Evolutionary conservation across 371 early-diverging fungal genomes (phyloP).

Genomic region (Neoconidiobolus thromboides): DNA sequence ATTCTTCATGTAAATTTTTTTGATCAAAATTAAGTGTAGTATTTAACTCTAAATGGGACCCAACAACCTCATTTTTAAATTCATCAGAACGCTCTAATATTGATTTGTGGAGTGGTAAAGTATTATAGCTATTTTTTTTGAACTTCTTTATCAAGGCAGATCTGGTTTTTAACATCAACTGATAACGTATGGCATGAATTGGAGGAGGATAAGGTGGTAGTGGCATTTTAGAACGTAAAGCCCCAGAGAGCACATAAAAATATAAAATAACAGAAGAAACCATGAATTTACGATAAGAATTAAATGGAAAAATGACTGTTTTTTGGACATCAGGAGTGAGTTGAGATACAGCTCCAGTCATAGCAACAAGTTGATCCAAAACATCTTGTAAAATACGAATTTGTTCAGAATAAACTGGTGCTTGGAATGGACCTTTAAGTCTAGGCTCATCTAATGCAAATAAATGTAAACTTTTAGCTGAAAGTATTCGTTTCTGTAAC

Average conservation of each 20-base stretch:
- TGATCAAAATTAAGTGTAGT: no score
- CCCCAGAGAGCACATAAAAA: constrained; percentile 19
- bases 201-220: constrained; percentile 19
- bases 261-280: constrained; percentile 23
- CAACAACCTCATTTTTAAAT: background rate
- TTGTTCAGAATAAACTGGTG: constrained; percentile 28
- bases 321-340: constrained; percentile 23
- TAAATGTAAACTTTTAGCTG: background rate
- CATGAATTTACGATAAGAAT: constrained; percentile 27
- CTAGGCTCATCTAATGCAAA: constrained; percentile 21
- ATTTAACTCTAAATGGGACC: no score
- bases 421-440: constrained; percentile 33
- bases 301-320: constrained; percentile 15
- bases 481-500: background rate
- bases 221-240: constrained; percentile 21
- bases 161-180: constrained; percentile 3
- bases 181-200: constrained; percentile 6
- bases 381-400: constrained; percentile 28
- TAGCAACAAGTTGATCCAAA: constrained; percentile 28
- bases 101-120: background rate
- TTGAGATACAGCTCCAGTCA: constrained; percentile 24
- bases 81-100: background rate
- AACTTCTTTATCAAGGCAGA: background rate
- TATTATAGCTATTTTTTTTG: background rate
- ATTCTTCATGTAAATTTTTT: background rate